Evolutionary conservation across 305 asterid species (phyloP), one percentile per base, ranked within the genome.

Genomic region (Euphrasia arctica): DNA sequence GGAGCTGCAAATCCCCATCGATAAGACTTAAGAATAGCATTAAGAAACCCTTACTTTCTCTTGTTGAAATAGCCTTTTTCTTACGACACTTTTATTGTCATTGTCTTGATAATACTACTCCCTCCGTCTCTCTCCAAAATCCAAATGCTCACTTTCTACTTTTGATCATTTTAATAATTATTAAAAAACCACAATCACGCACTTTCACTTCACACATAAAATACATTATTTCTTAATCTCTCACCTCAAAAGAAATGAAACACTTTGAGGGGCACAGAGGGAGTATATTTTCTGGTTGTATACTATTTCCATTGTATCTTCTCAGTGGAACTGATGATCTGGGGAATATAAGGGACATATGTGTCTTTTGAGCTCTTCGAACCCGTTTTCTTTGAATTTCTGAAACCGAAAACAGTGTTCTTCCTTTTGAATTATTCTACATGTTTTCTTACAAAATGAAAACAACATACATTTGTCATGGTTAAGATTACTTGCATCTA

Each of bases 21-120:
- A 18, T 54, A 11, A 27, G 10, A 3, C 12, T 55, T 54, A 2
- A 27, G 10, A 3, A 11, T 55, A 29, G 60, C 41, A 27, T 55
- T 34, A 29, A 27, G 60, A 55, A 55, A 28, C 7, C 60, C 18
- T 55, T 28, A 52, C 32, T 18, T 55, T 55, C 6, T 48, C 52
- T 48, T 48, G 61, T 39, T 56, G 61, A 11, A 28, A 12, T 14
- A 29, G 42, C 61, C 18, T 2, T 56, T 56, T 41, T 43, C 54
- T 9, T 61, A 25, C 22, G 42, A 61, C 52, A 9, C n/a, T 12
- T 22, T 61, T 61, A 45, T 25, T 61, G 11, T 0, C 42, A 56
- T 56, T 56, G 32, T 15, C 42, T 56, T 10, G n/a, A 11, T 4
- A 6, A 28, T 56, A 56, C n/a, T 28, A 25, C 39, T 27, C 27